Percentiles rank a stretch among this genome's conserved stretches.
Evolutionary conservation across 345 rosid species (phyloP).

Genomic region (Brassica carinata): DNA sequence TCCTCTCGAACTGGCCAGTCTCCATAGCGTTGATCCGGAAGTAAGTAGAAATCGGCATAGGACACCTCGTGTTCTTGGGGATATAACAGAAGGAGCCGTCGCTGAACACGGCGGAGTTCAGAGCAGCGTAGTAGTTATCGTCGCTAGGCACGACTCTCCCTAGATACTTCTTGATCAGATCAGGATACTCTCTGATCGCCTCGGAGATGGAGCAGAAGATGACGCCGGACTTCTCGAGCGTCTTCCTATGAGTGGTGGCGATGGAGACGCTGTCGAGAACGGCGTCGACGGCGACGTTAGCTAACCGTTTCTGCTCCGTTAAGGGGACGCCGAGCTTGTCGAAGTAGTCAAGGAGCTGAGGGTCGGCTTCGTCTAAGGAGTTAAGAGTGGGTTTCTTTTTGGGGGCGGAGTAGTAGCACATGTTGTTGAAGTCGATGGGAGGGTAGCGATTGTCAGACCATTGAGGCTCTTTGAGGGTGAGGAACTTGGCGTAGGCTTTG

Average conservation of each 20-base stretch:
- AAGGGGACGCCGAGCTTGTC: background rate
- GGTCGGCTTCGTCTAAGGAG: conserved; percentile 89
- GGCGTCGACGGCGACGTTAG: background rate
- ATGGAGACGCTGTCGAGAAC: conserved; percentile 93
- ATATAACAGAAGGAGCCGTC: conserved; percentile 47
- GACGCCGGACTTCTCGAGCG: conserved; percentile 34
- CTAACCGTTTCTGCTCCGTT: background rate
- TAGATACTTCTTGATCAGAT: conserved; percentile 73
- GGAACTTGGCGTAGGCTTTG: conserved; percentile 72
- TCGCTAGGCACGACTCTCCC: conserved; percentile 89
- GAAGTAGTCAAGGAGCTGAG: conserved; percentile 66
- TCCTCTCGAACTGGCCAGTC: conserved; percentile 98
- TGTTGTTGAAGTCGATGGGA: conserved; percentile 71
- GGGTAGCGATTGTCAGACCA: conserved; percentile 91
- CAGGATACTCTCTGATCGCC: conserved; percentile 41
- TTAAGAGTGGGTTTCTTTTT: conserved; percentile 79
- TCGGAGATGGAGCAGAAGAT: background rate
- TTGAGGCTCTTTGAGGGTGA: conserved; percentile 67
- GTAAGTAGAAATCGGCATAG: conserved; percentile 92
- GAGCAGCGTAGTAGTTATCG: conserved; percentile 38
- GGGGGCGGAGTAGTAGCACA: conserved; percentile 93
- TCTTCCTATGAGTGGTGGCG: conserved; percentile 85
- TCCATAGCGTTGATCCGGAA: conserved; percentile 86
- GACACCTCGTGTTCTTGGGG: conserved; percentile 82
- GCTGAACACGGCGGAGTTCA: background rate